Conservation (phyloP, 139 green algal species). For the Picochlorum costavermella region DNA sequence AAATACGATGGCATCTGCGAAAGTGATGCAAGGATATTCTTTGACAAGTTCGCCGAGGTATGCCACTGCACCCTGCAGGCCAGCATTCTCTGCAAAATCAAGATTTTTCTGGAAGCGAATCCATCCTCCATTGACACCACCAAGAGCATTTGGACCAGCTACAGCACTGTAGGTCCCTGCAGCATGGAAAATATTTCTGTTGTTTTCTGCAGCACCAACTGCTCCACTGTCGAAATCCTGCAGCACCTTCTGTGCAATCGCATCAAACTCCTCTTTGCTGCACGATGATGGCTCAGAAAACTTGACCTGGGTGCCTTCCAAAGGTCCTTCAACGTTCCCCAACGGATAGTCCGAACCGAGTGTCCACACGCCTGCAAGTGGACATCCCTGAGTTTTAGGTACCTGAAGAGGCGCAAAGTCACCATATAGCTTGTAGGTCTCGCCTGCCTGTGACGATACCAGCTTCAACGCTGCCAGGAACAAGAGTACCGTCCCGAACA, state of each 20-base stretch:
- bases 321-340: neutral
- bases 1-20: neutral
- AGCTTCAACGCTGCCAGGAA: neutral
- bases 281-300: neutral
- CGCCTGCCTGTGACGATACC: neutral
- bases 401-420: neutral
- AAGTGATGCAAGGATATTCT: neutral
- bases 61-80: neutral
- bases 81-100: conserved; percentile 4
- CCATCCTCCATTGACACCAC: neutral
- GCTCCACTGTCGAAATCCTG: neutral
- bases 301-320: neutral
- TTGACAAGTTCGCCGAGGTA: neutral
- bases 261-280: neutral
- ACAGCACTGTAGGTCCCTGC: neutral
- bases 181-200: neutral
- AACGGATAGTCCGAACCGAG: neutral
- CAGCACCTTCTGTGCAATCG: neutral
- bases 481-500: too few species aligned
- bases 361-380: neutral
- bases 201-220: neutral
- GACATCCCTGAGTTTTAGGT: neutral
- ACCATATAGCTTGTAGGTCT: neutral
- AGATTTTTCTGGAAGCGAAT: neutral
- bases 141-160: neutral